Evolutionary conservation across 371 early-diverging fungal genomes (phyloP).

Genomic region (Apophysomyces trapeziformis): DNA sequence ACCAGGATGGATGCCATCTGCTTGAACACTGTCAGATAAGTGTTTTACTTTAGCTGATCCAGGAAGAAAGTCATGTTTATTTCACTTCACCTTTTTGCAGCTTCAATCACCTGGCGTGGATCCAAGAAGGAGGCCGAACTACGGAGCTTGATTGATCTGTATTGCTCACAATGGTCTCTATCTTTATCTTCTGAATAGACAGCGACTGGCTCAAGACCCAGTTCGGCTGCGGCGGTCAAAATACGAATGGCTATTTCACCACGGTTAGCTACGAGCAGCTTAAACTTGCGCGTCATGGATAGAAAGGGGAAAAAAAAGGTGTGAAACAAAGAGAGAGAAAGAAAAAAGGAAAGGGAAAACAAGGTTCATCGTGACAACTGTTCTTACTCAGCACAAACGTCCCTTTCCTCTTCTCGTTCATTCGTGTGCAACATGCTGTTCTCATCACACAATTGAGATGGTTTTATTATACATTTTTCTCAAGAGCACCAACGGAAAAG

Average conservation of each 20-base stretch:
- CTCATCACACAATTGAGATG: neutral
- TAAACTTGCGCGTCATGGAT: slow-evolving; percentile 14
- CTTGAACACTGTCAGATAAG: neutral
- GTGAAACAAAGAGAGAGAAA: slow-evolving; percentile 9
- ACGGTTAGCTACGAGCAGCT: slow-evolving; percentile 43
- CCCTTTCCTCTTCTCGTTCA: neutral
- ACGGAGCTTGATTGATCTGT: slow-evolving; percentile 28
- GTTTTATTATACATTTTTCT: neutral
- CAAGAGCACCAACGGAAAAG: neutral
- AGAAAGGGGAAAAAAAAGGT: neutral
- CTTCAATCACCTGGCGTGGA: slow-evolving; percentile 32
- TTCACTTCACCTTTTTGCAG: slow-evolving; percentile 31
- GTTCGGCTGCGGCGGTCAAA: slow-evolving; percentile 38
- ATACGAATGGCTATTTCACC: slow-evolving; percentile 55
- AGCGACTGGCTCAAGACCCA: slow-evolving; percentile 43
- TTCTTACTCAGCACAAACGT: slow-evolving; percentile 17
- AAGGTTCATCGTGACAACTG: neutral
- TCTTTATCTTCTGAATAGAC: slow-evolving; percentile 41
- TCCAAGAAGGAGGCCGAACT: slow-evolving; percentile 33
- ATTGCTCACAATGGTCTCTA: slow-evolving; percentile 34
- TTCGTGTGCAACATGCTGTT: neutral
- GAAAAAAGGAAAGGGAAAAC: neutral
- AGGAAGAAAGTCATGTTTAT: too few species aligned
- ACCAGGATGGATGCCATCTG: slow-evolving; percentile 78
- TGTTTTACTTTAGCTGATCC: too few species aligned